Evolutionary conservation across 2,329 filamentous ascomycete species (phyloP).

Genomic region (Pyrenophora seminiperda): DNA sequence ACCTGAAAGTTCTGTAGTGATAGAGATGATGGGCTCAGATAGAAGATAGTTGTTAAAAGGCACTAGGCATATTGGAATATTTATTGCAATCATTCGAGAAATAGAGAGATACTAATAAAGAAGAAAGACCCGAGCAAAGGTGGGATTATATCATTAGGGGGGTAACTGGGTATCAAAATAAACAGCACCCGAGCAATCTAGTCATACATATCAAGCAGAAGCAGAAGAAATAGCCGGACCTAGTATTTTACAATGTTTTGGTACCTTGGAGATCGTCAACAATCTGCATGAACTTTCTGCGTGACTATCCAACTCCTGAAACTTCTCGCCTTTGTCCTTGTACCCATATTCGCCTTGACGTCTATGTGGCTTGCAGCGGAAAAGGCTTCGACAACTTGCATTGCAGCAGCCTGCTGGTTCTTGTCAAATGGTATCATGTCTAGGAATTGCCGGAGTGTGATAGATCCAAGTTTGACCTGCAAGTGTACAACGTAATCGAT

Average conservation of each 20-base stretch:
- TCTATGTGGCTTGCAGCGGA: slow-evolving; percentile 31
- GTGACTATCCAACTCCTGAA: slow-evolving; percentile 28
- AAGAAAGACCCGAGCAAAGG: neutral
- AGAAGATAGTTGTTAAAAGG: no score
- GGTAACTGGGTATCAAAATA: slow-evolving; percentile 1
- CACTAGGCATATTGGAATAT: no score
- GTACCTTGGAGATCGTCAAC: neutral
- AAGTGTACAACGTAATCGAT: slow-evolving; percentile 28
- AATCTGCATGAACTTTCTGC: neutral
- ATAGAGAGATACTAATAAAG: no score
- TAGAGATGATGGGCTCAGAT: no score
- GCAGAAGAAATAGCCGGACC: neutral
- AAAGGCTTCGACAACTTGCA: slow-evolving; percentile 31
- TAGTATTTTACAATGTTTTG: neutral
- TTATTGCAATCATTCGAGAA: no score
- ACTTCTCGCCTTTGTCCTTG: slow-evolving; percentile 22
- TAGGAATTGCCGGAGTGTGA: slow-evolving; percentile 32
- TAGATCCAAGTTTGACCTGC: slow-evolving; percentile 30
- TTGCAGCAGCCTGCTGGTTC: slow-evolving; percentile 8
- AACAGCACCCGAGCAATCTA: no score
- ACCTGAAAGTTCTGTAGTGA: no score
- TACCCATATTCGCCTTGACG: slow-evolving; percentile 5
- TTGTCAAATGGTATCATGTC: slow-evolving; percentile 26
- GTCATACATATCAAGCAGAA: no score
- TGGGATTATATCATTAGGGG: neutral